Evolutionary conservation across 2,329 filamentous ascomycete species (phyloP).

Genomic region (Beauveria brongniartii): DNA sequence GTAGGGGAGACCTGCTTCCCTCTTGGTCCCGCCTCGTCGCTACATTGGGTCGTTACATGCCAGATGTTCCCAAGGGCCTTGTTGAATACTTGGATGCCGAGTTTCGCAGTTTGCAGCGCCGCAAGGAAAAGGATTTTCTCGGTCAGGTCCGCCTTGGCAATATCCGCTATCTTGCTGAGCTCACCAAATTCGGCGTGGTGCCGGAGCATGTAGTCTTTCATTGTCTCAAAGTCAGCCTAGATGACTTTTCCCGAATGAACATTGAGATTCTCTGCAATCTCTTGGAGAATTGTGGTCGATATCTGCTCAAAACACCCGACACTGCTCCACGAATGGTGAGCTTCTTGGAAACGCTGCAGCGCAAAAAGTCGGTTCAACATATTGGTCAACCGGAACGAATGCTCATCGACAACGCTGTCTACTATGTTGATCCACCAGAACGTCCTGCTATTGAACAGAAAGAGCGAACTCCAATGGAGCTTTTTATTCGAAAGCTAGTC

Average conservation of each 20-base stretch:
- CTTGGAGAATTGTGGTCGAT: slow-evolving; percentile 92
- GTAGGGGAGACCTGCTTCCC: slow-evolving; percentile 81
- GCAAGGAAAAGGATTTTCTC: slow-evolving; percentile 95
- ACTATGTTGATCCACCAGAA: slow-evolving; percentile 94
- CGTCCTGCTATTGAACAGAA: slow-evolving; percentile 93
- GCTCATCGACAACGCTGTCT: slow-evolving; percentile 96
- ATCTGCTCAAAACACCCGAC: slow-evolving; percentile 84
- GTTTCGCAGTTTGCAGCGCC: slow-evolving; percentile 90
- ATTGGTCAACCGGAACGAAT: slow-evolving; percentile 94
- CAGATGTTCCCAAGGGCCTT: slow-evolving; percentile 85
- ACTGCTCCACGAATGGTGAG: slow-evolving; percentile 88
- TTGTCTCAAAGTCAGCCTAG: slow-evolving; percentile 92
- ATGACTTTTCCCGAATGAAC: slow-evolving; percentile 98
- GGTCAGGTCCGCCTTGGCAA: slow-evolving; percentile 90
- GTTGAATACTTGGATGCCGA: slow-evolving; percentile 92
- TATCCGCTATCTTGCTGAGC: slow-evolving; percentile 92
- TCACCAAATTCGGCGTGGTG: slow-evolving; percentile 97
- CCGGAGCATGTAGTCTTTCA: slow-evolving; percentile 99
- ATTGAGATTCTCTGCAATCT: slow-evolving; percentile 97
- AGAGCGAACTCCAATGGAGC: slow-evolving; percentile 84
- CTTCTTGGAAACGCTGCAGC: slow-evolving; percentile 88
- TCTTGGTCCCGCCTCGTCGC: slow-evolving; percentile 89
- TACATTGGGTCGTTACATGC: slow-evolving; percentile 87
- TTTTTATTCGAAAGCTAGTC: slow-evolving; percentile 86
- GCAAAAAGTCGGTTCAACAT: slow-evolving; percentile 93